These are phyloP conservation scores for Quercus lobata DNA, from an alignment of 331 rosid genomes.

Conservation along the genomic window DNA sequence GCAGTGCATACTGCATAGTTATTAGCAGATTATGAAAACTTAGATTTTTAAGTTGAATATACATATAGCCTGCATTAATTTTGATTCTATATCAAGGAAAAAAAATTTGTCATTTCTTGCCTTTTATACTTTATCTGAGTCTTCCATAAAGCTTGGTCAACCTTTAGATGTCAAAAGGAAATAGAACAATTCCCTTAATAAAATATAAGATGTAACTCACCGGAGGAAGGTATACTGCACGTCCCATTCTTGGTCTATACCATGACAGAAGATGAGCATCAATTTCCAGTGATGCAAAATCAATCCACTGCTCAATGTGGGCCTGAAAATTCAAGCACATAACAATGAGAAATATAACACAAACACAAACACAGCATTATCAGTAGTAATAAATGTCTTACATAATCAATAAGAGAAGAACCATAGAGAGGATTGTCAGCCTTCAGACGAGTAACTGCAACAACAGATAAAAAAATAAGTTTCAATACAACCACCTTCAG, in stretches of 20 bases:
- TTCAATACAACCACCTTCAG: not conserved
- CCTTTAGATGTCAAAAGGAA: too few relatives aligned
- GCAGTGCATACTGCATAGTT: not conserved
- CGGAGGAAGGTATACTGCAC: slow-evolving; percentile 39
- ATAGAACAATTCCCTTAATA: too few relatives aligned
- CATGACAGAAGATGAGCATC: slow-evolving; percentile 37
- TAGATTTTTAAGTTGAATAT: not conserved
- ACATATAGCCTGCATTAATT: not conserved
- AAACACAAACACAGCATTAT: not conserved
- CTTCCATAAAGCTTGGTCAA: too few relatives aligned
- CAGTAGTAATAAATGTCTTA: too few relatives aligned
- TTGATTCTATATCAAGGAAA: too few relatives aligned
- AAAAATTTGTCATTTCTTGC: too few relatives aligned
- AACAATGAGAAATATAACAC: too few relatives aligned
- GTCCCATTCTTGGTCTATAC: slow-evolving; percentile 47
- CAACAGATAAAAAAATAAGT: not conserved
- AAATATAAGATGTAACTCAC: slow-evolving; percentile 36
- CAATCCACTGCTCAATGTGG: too few relatives aligned
- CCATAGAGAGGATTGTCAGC: slow-evolving; percentile 30
- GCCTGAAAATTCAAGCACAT: too few relatives aligned
- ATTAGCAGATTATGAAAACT: not conserved
- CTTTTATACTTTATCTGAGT: too few relatives aligned
- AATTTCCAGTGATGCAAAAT: not conserved
- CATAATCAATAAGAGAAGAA: not conserved
- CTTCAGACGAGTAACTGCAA: slow-evolving; percentile 52